These are phyloP conservation scores for Gonium pectorale DNA, from an alignment of 139 green algal species.

Conservation along the genomic window DNA sequence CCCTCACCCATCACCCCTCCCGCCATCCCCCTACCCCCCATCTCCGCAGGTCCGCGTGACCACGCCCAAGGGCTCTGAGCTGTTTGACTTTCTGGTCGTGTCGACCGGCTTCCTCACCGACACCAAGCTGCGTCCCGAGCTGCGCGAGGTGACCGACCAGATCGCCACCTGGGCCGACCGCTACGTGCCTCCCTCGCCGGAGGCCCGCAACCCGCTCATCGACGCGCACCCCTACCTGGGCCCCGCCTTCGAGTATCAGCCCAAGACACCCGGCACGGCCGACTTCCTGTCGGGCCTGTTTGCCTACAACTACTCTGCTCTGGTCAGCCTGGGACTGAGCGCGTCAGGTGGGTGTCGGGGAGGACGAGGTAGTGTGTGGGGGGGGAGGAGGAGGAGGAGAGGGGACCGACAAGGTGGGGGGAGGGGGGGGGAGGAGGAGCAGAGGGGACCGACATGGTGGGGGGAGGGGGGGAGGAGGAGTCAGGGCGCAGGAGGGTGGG, in stretches of 20 bases:
- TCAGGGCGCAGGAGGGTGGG: no score
- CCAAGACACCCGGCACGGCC: constrained; percentile 48
- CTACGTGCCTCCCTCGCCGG: neutral
- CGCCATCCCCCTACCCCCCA: neutral
- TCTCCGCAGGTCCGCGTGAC: constrained; percentile 51
- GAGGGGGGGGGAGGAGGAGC: no score
- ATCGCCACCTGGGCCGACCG: constrained; percentile 55
- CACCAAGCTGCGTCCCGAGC: constrained; percentile 51
- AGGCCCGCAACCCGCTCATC: constrained; percentile 51
- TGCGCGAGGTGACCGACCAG: constrained; percentile 38
- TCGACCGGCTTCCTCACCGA: constrained; percentile 59
- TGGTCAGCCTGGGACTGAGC: constrained; percentile 55
- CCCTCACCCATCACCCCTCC: neutral
- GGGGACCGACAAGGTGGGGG: no score
- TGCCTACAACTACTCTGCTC: constrained; percentile 63
- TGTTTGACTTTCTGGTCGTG: constrained; percentile 60
- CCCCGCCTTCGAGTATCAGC: constrained; percentile 54
- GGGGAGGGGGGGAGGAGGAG: no score
- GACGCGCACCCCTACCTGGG: constrained; percentile 63
- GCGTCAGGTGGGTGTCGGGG: constrained; percentile 6
- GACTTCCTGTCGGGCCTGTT: constrained; percentile 49
- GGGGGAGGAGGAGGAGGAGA: neutral
- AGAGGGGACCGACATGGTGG: no score
- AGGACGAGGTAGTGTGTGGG: neutral
- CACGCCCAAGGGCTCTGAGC: constrained; percentile 41